Base-by-base conservation (phyloP, 2,329 filamentous ascomycete species). In the Rhexocercosporidium sp. region DNA sequence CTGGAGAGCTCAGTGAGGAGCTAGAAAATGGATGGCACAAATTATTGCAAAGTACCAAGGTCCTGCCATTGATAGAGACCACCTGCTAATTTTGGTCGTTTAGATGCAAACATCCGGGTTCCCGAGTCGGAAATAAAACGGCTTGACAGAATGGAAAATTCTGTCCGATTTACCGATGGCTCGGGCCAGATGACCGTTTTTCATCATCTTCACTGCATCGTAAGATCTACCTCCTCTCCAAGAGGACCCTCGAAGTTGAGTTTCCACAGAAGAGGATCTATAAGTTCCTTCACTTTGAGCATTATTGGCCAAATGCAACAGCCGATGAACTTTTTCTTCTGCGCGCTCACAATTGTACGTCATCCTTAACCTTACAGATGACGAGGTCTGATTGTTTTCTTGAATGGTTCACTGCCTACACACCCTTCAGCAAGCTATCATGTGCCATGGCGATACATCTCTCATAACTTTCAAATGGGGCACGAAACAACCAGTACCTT, bases 201-300 rank as follows among this genome's bases (percentile, higher is more conserved):
- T 20, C 53, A 56, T 56, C 53, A 56, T 56, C 53, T 56, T 12
- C 53, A 56, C 20, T 56, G 53, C n/a, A 56, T 56, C 39, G 53
- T 56, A 37, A 1, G 29, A 37, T 14, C 5, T 22, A 7, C 4
- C 27, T 37, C 3, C 16, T 18, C 16, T 8, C 18, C 20, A 9
- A 12, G 2, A 22, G 3, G 7, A 11, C n/a, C n/a, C 18, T 14
- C 31, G 18, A 56, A n/a, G 39, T 25, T 51, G 47, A 29, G 25
- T 1, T 29, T 3, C 18, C 3, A 22, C 34, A 56, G 53, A 56
- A 56, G 34, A 20, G 53, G 8, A 34, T 56, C 20, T 31, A 56
- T 22, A 56, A 56, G 16, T 56, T 56, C 18, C 53, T 56, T 12
- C 29, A 56, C 14, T 29, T 56, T 25, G 53, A 56, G 9, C 53